Evolutionary conservation across 2,329 filamentous ascomycete genomes (phyloP), one percentile per base, ranked within the genome.

Genomic region (Colletotrichum magnum): DNA sequence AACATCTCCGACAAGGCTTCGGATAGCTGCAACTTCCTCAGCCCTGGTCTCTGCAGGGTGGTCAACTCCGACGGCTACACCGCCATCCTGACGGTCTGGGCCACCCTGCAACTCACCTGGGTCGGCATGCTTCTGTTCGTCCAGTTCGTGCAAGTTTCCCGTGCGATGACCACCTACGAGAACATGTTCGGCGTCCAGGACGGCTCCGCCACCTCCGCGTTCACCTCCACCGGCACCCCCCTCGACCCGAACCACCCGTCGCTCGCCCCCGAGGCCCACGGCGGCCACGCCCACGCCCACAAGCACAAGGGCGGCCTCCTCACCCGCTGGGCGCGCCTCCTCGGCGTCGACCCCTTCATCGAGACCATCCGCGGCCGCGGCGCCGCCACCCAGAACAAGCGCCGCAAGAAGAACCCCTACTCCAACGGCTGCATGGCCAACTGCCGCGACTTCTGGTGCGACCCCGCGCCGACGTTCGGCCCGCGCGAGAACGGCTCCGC

Each of bases 101-200:
- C 88, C 6, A 87, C 88, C 2, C 84, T 98, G 51, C 97, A 99
- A 80, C 87, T 98, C 39, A 92, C 94, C 21, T 99, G 96, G 96
- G 94, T 98, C 3, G 91, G 92, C n/a, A 98, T 99, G 95, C 90
- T 99, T 41, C 87, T 98, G 69, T 92, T 94, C 72, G 97, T 98
- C 5, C 97, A 99, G 78, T 90, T 98, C 59, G 87, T 98, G 58
- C 96, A 99, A 78, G 92, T 99, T 59, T 93, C 94, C 0, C 91
- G 94, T 70, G 97, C 95, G 66, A 92, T 97, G 85, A 99, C 96
- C 1, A 99, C 96, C 0, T 98, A 93, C 81, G 96, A 99, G 81
- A 97, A 95, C 79, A 98, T 99, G 95, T 91, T 92, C 72, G 92
- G 94, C 58, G 87, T 94, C 70, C 87, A 90, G 67, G 86, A 92